These are phyloP conservation scores for Macaranga tanarius DNA, from an alignment of 441 rosid species.

Conservation along the genomic window DNA sequence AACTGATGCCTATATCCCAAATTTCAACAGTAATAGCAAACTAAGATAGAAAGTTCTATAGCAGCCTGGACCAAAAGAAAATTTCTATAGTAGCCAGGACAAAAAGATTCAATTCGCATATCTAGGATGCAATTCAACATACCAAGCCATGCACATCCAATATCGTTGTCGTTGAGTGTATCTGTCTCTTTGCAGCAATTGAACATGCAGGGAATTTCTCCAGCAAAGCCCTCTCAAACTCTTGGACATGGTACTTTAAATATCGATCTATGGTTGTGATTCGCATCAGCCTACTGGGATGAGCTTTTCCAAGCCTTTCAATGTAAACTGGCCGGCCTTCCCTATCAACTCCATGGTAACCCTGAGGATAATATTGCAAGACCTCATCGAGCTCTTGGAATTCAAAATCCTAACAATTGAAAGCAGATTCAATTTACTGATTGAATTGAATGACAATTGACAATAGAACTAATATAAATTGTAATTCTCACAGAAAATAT, in stretches of 20 bases:
- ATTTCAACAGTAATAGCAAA: background rate
- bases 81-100: background rate
- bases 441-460: background rate
- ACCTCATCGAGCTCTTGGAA: slow-evolving; percentile 93
- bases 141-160: slow-evolving; percentile 95
- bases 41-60: slow-evolving; percentile 4
- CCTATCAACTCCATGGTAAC: slow-evolving; percentile 95
- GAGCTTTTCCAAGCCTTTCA: slow-evolving; percentile 93
- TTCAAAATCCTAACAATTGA: slow-evolving; percentile 64
- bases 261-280: slow-evolving; percentile 78
- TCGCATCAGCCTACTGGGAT: slow-evolving; percentile 80
- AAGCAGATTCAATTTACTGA: background rate
- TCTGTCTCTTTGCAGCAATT: slow-evolving; percentile 75
- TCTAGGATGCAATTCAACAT: slow-evolving; percentile 27
- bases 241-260: slow-evolving; percentile 91
- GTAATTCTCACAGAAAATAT: background rate
- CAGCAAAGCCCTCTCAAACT: slow-evolving; percentile 80
- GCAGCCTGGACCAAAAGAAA: background rate
- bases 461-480: background rate
- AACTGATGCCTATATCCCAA: background rate
- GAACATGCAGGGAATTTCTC: slow-evolving; percentile 98
- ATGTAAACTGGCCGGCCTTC: slow-evolving; percentile 96
- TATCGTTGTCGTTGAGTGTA: slow-evolving; percentile 80
- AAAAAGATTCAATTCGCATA: background rate
- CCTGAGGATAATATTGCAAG: slow-evolving; percentile 89